Base-by-base conservation (phyloP, 345 rosid genomes). In the Pelargonium nanum region DNA sequence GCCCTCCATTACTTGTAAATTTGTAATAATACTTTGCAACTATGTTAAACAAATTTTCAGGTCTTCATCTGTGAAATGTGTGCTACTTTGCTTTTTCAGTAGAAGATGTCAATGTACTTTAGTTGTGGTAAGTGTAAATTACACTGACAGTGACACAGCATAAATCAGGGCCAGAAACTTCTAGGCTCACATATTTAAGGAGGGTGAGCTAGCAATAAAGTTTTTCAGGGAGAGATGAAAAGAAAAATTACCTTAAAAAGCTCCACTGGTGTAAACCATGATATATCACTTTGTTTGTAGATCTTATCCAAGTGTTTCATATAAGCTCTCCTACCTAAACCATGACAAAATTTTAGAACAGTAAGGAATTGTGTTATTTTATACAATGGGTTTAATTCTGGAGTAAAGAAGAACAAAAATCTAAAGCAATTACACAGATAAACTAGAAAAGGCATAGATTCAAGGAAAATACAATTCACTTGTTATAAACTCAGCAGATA, bases 251-350 rank as follows among this genome's bases (percentile, higher is more conserved):
- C 99, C 99, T 89, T 93, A 69, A 89, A 93, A 55, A 93, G 96
- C 84, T 93, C 99, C 28, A 89, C 96, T 10, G 99, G 99, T 57
- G 99, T 93, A 79, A 89, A 93, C 99, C 99, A 93, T 63, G 99
- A 75, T 24, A 83, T 78, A 63, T 86, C 97, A 89, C 87, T 89
- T 70, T 81, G 87, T 78, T 77, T 84, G 72, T 93, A 93, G 62
- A 93, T 78, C 67, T 89, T 83, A 66, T 89, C 92, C 87, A 89
- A 66, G 63, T 87, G 70, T 24, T 84, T 80, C 78, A 87, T 77
- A 58, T 93, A 93, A 30, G 91, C 89, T 68, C 80, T 85, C 75
- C 97, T 85, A 53, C 99, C 99, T 87, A 71, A 28, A 68, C 56
- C 17, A 69, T 7, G 59, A 22, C 59, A 64, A 61, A 26, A 40